phyloP scores from a whole-genome alignment of 1,284 basidiomycete species.

The Violaceomyces palustris region DNA sequence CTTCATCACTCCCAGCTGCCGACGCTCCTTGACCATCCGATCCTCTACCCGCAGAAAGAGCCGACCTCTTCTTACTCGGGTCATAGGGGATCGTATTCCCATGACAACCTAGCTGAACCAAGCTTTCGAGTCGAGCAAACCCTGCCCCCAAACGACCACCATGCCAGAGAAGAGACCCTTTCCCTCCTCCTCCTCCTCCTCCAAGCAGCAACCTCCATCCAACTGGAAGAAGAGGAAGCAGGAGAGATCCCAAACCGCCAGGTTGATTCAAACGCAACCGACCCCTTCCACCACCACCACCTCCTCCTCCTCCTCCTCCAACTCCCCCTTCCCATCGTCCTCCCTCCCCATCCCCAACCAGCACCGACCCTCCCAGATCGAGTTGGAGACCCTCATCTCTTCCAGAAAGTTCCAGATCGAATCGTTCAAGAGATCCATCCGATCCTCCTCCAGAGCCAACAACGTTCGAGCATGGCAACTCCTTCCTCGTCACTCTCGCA shows the following conservation, averaged over 20 bases:
- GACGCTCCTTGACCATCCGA: no score
- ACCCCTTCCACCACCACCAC: neutral
- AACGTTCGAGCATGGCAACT: conserved; percentile 51
- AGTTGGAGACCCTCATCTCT: conserved; percentile 17
- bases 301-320: neutral
- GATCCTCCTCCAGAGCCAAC: conserved; percentile 22
- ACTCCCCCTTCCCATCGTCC: neutral
- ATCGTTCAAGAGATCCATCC: conserved; percentile 27
- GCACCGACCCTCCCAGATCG: conserved; percentile 20
- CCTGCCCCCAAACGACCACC: no score
- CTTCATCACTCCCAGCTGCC: no score
- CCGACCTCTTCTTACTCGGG: no score
- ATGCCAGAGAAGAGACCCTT: no score
- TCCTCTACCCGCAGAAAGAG: no score
- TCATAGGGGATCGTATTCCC: no score
- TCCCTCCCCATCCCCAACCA: neutral
- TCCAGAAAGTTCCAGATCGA: conserved; percentile 32
- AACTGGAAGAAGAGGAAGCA: conserved; percentile 34
- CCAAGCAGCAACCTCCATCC: no score
- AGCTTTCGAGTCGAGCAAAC: no score
- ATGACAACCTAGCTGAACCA: no score
- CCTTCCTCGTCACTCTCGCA: conserved; percentile 41
- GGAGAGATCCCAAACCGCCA: conserved; percentile 18
- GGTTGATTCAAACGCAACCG: conserved; percentile 19
- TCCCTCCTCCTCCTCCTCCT: no score